phyloP scores from a whole-genome alignment of 2,329 filamentous ascomycete species.

The Thermochaetoides dissita region DNA sequence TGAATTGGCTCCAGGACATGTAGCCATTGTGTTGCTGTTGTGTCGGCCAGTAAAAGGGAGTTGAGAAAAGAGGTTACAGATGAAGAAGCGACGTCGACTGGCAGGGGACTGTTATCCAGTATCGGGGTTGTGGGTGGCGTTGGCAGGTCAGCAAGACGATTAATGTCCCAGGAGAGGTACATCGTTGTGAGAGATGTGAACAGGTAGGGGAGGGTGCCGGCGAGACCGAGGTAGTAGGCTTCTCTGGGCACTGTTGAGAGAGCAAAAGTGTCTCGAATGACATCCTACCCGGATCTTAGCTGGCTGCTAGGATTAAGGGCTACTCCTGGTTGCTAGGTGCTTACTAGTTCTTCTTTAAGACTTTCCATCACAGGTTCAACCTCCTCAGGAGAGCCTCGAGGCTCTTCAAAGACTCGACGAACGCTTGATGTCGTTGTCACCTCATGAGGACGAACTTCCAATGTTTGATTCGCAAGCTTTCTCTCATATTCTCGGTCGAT shows the following conservation, averaged over 20 bases:
- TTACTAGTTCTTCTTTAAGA: conserved; percentile 41
- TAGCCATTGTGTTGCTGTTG: conserved; percentile 59
- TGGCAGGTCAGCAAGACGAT: conserved; percentile 39
- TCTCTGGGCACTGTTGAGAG: conserved; percentile 52
- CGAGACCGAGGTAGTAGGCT: conserved; percentile 54
- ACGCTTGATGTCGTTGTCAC: conserved; percentile 46
- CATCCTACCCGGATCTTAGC: conserved; percentile 29
- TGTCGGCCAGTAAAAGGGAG: conserved; percentile 49
- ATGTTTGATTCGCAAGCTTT: conserved; percentile 36
- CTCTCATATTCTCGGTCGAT: conserved; percentile 45
- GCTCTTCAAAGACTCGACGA: conserved; percentile 34
- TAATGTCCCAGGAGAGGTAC: conserved; percentile 71
- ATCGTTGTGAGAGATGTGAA: conserved; percentile 72
- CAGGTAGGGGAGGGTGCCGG: conserved; percentile 73
- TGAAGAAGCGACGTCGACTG: too few species aligned
- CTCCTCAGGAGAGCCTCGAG: conserved; percentile 10
- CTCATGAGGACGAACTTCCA: conserved; percentile 44
- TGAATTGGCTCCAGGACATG: conserved; percentile 73
- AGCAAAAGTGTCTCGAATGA: conserved; percentile 56
- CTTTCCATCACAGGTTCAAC: conserved; percentile 19
- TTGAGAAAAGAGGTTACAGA: conserved; percentile 43
- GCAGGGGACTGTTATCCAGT: too few species aligned
- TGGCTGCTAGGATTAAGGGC: too few species aligned
- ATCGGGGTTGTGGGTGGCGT: conserved; percentile 12
- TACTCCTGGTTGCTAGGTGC: conserved; percentile 14